Percentiles rank a stretch among this genome's conserved stretches.
phyloP scores from a whole-genome alignment of 306 rosid genomes.

The Luffa aegyptiaca region DNA sequence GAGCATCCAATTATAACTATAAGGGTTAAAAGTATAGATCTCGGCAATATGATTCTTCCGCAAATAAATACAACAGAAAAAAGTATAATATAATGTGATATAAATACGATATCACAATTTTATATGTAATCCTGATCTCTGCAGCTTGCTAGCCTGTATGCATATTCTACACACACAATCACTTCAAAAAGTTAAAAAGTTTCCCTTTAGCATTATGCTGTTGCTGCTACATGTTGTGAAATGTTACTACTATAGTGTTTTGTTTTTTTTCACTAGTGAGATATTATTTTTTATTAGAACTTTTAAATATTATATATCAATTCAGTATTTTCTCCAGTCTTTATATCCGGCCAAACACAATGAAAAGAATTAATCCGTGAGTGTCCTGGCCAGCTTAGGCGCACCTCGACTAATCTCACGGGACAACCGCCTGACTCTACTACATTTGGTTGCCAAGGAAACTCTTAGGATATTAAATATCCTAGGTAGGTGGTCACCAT shows the following conservation, averaged over 20 bases:
- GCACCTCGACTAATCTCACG: too few relatives aligned
- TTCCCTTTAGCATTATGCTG: background rate
- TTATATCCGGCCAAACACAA: too few relatives aligned
- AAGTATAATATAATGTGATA: background rate
- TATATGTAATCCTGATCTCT: background rate
- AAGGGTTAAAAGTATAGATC: background rate
- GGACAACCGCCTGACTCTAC: too few relatives aligned
- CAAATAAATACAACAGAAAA: background rate
- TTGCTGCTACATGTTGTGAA: background rate
- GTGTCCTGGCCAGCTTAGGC: too few relatives aligned
- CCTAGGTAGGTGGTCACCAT: too few relatives aligned
- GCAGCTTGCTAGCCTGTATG: slow-evolving; percentile 6
- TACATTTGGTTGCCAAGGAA: too few relatives aligned
- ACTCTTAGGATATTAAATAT: too few relatives aligned
- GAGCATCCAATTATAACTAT: background rate
- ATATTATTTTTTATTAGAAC: background rate
- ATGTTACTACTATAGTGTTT: background rate
- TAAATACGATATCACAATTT: background rate
- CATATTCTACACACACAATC: background rate
- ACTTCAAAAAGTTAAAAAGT: background rate
- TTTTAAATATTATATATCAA: background rate
- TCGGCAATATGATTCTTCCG: background rate
- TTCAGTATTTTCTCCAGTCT: background rate
- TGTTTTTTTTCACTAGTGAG: background rate
- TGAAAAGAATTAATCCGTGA: too few relatives aligned